These are phyloP conservation scores for Hemerocallis citrina DNA, from an alignment of 106 monocot species.

Conservation along the genomic window DNA sequence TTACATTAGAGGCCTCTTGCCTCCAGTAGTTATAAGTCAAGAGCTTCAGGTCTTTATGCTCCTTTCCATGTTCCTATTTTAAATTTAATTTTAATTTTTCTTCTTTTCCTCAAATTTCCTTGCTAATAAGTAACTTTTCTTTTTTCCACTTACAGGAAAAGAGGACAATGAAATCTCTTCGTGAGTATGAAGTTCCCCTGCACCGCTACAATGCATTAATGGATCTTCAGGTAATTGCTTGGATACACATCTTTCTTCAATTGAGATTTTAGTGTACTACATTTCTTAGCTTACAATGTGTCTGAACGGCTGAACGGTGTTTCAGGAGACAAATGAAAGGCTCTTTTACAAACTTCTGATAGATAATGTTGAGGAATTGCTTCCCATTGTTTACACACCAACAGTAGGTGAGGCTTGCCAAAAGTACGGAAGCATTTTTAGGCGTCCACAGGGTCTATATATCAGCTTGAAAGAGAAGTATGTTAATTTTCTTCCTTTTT, in stretches of 20 bases:
- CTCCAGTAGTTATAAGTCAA: constrained; percentile 42
- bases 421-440: constrained; percentile 81
- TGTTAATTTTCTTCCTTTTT: constrained; percentile 8
- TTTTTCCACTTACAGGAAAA: constrained; percentile 38
- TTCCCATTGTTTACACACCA: constrained; percentile 89
- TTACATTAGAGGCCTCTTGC: constrained; percentile 81
- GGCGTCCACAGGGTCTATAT: constrained; percentile 80
- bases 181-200: constrained; percentile 69
- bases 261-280: not conserved
- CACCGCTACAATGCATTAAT: constrained; percentile 85
- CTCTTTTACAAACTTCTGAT: constrained; percentile 95
- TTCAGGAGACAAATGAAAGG: constrained; percentile 82
- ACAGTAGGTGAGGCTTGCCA: constrained; percentile 96
- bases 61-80: not conserved
- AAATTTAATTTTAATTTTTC: not conserved
- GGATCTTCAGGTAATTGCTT: constrained; percentile 76
- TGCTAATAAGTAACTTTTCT: not conserved
- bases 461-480: constrained; percentile 83
- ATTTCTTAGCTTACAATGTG: no score
- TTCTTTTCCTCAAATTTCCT: not conserved
- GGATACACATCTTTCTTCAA: not conserved
- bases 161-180: constrained; percentile 74
- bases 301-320: not conserved
- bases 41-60: constrained; percentile 54
- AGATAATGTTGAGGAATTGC: constrained; percentile 84